Percentiles rank a stretch among this genome's conserved stretches.
Evolutionary conservation across 2,329 filamentous ascomycete species (phyloP).

Genomic region (Aspergillus pseudoterreus): DNA sequence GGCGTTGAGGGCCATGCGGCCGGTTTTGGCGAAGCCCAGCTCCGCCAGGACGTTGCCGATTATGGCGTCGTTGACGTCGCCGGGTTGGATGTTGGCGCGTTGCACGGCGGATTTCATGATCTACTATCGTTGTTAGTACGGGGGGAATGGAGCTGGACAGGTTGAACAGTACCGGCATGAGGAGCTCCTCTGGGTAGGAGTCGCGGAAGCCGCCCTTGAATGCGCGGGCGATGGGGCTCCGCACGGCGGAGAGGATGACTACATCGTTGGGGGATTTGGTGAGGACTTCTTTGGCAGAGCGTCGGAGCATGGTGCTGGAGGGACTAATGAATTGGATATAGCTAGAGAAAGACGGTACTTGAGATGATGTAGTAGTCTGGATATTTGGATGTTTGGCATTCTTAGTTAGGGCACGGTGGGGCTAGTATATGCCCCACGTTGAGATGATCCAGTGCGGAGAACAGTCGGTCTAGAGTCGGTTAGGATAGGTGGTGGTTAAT

Average conservation of each 20-base stretch:
- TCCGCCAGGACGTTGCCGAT: constrained; percentile 70
- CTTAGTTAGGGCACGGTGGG: background rate
- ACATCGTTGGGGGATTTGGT: constrained; percentile 84
- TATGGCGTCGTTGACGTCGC: constrained; percentile 75
- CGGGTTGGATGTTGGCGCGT: constrained; percentile 60
- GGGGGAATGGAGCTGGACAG: no score
- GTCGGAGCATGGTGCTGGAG: background rate
- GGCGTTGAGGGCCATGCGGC: constrained; percentile 77
- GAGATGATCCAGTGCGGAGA: background rate
- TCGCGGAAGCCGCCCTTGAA: constrained; percentile 92
- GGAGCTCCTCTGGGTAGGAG: constrained; percentile 23
- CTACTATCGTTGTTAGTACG: constrained; percentile 10
- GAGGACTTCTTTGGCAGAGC: constrained; percentile 7
- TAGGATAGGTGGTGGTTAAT: background rate
- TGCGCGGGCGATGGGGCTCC: constrained; percentile 80
- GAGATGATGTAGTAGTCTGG: no score
- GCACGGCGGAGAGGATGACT: constrained; percentile 84
- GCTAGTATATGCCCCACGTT: background rate
- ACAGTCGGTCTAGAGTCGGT: background rate
- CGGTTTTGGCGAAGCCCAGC: constrained; percentile 77
- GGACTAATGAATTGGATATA: background rate
- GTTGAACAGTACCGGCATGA: constrained; percentile 15
- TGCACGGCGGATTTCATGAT: constrained; percentile 23
- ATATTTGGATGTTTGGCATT: no score
- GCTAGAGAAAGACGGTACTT: background rate